These are phyloP conservation scores for Musa beccarii DNA, from an alignment of 176 grass and related monocot genomes.

Conservation along the genomic window DNA sequence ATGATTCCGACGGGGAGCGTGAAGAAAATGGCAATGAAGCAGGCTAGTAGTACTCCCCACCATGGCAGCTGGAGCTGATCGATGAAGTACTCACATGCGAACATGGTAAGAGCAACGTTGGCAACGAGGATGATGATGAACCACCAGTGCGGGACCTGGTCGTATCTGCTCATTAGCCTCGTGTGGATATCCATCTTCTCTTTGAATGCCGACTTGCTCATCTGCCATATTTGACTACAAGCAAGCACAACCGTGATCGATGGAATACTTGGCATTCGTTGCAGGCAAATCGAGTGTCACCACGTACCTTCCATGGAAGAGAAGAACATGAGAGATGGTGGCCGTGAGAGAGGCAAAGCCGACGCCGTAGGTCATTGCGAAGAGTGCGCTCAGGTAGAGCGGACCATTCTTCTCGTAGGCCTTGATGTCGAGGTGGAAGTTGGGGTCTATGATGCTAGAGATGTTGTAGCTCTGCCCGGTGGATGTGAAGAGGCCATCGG, in stretches of 20 bases:
- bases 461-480: not conserved
- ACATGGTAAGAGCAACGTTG: not conserved
- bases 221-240: not conserved
- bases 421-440: not conserved
- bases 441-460: not conserved
- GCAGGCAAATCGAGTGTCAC: not conserved
- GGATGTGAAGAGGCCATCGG: not conserved
- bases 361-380: not conserved
- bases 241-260: not conserved
- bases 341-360: constrained; percentile 10
- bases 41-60: not conserved
- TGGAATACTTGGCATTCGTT: not conserved
- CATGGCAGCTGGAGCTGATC: not conserved
- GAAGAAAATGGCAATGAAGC: not conserved
- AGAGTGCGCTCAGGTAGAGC: constrained; percentile 13
- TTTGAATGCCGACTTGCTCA: not conserved
- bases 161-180: constrained; percentile 9
- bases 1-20: constrained; percentile 3
- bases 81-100: constrained; percentile 3
- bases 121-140: not conserved
- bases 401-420: not conserved
- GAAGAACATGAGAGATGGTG: constrained; percentile 5
- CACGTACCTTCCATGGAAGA: constrained; percentile 15
- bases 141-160: not conserved
- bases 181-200: constrained; percentile 4